Evolutionary conservation across 768 basidiomycete genomes (phyloP), one percentile per base, ranked within the genome.

Genomic region (Bullera alba): DNA sequence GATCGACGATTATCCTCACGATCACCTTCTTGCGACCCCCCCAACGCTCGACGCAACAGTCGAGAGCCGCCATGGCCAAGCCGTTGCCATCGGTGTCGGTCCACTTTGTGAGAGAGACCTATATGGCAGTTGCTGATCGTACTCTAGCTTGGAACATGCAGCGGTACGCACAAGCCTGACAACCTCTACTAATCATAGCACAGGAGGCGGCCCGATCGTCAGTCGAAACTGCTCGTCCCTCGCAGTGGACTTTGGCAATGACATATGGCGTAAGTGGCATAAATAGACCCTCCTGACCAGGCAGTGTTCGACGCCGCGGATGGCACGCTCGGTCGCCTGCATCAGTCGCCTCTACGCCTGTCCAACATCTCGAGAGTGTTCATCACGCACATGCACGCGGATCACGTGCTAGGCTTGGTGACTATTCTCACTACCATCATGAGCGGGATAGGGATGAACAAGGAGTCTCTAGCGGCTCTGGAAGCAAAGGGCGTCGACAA

Each of bases 381-480:
- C 56, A 63, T 72, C 43, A 70, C 70, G 0, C 70, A 72, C 47
- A 59, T 72, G 62, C 70, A 72, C 41, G 65, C 62, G 17, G 70
- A 72, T 50, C 70, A 72, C 43, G 54, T 57, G 2, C 44, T 72
- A 10, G 70, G 70, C 1, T 27, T 72, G 2, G 63, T 67, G 15
- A 51, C 64, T 0, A 58, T 72, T 19, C 46, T 72, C 43, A 61
- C 56, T 19, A 65, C 66, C 2, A 46, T 69, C 44, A 70, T 72
- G 64, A 54, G 47, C 7, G 68, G 68, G 3, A 50, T 65, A 16
- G 56, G 54, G 12, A 56, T 41, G 2, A 56, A 54, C 12, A 41
- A 50, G 2, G 68, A 65, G 16, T 48, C 54, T 17, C 47, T 50
- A 8, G 60, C 57, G 28, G 26, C 46, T 15, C 44, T 61, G 35